Evolutionary conservation across 208 protist species (phyloP).

Genomic region (Leishmania turanica): DNA sequence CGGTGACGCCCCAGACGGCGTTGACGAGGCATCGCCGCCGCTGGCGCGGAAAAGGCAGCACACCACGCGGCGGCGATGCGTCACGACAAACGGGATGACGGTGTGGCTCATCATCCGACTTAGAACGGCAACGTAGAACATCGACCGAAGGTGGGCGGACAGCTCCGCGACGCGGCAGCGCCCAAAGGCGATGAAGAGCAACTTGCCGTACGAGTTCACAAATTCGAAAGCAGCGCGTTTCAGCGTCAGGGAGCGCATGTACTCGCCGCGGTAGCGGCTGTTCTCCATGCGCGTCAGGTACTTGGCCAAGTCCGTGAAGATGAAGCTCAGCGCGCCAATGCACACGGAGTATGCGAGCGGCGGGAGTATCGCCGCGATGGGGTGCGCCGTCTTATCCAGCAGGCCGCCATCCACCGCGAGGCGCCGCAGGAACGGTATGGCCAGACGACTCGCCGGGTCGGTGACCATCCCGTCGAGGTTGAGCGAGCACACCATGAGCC

Average conservation of each 20-base stretch:
- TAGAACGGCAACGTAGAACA: slow-evolving; percentile 50
- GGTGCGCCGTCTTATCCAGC: slow-evolving; percentile 42
- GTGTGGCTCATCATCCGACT: slow-evolving; percentile 57
- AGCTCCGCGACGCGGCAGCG: slow-evolving; percentile 55
- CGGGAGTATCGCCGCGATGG: slow-evolving; percentile 36
- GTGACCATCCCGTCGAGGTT: slow-evolving; percentile 57
- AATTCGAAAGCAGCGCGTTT: slow-evolving; percentile 76
- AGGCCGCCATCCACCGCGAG: slow-evolving; percentile 44
- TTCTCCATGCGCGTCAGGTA: slow-evolving; percentile 69
- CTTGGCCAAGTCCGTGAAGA: slow-evolving; percentile 55
- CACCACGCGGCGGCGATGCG: slow-evolving; percentile 30
- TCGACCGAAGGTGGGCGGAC: slow-evolving; percentile 34
- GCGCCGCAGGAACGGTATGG: slow-evolving; percentile 30
- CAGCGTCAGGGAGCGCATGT: slow-evolving; percentile 57
- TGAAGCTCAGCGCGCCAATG: slow-evolving; percentile 40
- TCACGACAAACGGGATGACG: slow-evolving; percentile 58
- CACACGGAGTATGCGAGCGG: slow-evolving; percentile 41
- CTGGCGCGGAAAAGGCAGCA: slow-evolving; percentile 16
- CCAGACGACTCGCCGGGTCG: slow-evolving; percentile 21
- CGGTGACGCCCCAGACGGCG: neutral
- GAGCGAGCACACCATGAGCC: slow-evolving; percentile 50
- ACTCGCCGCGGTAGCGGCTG: slow-evolving; percentile 55
- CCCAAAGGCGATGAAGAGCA: slow-evolving; percentile 69
- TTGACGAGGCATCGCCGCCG: slow-evolving; percentile 2
- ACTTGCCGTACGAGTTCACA: slow-evolving; percentile 65